A percentile compares a stretch with the other conserved stretches of the same genome.
phyloP scores from a whole-genome alignment of 1,284 basidiomycete species.

The Malassezia restricta region DNA sequence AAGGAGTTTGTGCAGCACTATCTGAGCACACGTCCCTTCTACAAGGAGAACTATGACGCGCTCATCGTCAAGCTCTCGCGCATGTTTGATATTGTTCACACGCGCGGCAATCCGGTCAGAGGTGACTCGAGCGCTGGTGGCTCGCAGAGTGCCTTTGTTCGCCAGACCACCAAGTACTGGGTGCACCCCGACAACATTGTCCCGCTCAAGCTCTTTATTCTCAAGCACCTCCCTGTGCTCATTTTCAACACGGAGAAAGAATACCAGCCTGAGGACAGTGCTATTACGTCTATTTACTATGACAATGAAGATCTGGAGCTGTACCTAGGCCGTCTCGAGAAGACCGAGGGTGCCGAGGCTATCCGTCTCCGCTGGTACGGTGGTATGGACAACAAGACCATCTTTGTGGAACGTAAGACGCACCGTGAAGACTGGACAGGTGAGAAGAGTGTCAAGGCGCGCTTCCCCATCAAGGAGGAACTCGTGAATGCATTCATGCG shows the following conservation, averaged over 20 bases:
- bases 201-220: constrained; percentile 84
- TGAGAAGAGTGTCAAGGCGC: constrained; percentile 95
- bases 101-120: constrained; percentile 80
- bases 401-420: constrained; percentile 97
- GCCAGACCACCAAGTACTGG: constrained; percentile 99
- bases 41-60: constrained; percentile 64
- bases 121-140: constrained; percentile 91
- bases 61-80: constrained; percentile 94
- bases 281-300: constrained; percentile 72
- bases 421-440: constrained; percentile 99
- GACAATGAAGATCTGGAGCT: constrained; percentile 92
- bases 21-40: constrained; percentile 87
- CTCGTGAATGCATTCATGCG: constrained; percentile 80
- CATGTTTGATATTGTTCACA: constrained; percentile 88
- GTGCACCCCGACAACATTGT: constrained; percentile 67
- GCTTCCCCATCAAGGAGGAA: constrained; percentile 91
- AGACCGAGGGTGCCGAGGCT: constrained; percentile 96
- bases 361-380: constrained; percentile 95
- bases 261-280: constrained; percentile 75
- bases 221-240: constrained; percentile 62
- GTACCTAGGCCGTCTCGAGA: constrained; percentile 93
- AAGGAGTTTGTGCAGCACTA: constrained; percentile 68
- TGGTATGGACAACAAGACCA: constrained; percentile 62
- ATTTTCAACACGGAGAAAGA: constrained; percentile 95
- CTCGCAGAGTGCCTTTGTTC: constrained; percentile 85